These are phyloP conservation scores for Alliaria petiolata DNA, from an alignment of 345 rosid species.

Conservation along the genomic window DNA sequence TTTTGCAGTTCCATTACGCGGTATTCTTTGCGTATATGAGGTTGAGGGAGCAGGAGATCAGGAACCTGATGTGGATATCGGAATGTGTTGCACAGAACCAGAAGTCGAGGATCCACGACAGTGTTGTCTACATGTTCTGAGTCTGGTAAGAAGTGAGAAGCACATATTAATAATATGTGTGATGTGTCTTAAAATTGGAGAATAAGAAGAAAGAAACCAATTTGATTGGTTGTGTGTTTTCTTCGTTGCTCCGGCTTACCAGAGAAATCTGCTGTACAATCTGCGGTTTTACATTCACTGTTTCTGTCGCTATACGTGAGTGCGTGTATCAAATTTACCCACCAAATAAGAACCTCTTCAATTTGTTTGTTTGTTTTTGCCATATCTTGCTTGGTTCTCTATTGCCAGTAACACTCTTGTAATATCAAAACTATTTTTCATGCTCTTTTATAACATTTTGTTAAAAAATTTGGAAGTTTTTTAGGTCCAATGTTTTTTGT, in stretches of 20 bases:
- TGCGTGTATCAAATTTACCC: constrained; percentile 4
- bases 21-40: constrained; percentile 98
- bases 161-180: neutral
- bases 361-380: constrained; percentile 18
- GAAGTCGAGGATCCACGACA: constrained; percentile 97
- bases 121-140: constrained; percentile 89
- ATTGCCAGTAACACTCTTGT: neutral
- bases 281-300: neutral
- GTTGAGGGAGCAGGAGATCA: constrained; percentile 96
- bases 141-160: neutral
- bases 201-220: constrained; percentile 10
- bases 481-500: too few species aligned
- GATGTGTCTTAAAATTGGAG: neutral
- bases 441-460: neutral
- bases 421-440: neutral
- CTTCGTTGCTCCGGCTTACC: neutral
- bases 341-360: neutral
- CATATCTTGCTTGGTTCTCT: neutral
- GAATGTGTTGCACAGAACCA: constrained; percentile 99
- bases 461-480: neutral
- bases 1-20: constrained; percentile 78
- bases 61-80: constrained; percentile 98
- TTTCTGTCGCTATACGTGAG: constrained; percentile 1
- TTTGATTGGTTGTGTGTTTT: neutral
- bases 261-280: constrained; percentile 13